Evolutionary conservation across 2,329 filamentous ascomycete genomes (phyloP), one percentile per base, ranked within the genome.

Genomic region (Phyllosticta citriasiana): DNA sequence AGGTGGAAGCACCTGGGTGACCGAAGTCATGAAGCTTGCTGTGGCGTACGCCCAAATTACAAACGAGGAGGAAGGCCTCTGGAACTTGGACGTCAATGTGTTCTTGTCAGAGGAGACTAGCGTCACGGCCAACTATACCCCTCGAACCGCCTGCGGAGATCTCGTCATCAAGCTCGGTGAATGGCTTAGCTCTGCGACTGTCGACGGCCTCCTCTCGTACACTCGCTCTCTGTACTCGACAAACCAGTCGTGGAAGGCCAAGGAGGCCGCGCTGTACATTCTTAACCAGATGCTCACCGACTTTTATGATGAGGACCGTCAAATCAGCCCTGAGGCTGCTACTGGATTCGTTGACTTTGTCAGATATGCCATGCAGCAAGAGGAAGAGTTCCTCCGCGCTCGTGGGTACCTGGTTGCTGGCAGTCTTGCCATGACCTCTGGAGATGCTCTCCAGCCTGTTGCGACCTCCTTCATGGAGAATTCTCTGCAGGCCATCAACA

Each of bases 21-120:
- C 88, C 35, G 89, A 96, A 68, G 85, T 97, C 22, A 88, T 97
- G 84, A 89, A 88, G 71, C 82, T 97, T 65, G 84, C 91, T 9
- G 85, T 91, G 22, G 85, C 86, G 1, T 97, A 96, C 74, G 88
- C 91, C 12, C 90, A 93, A 66, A 95, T 99, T 67, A 92, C 89
- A 1, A 86, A 85, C 27, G 94, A 99, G 73, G 94, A 97, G 70
- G 91, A 97, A 75, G 91, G 89, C 7, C 77, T 99, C 9, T 99
- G 94, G 94, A 91, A 97, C 67, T 91, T 97, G 64, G 94, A 99
- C 73, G 88, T 95, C 66, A 97, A 96, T 62, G 83, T 99, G 2
- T 99, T 95, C 74, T 81, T 99, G 55, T 93, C 91, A 0, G 94
- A 99, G 74, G 93, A 97, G 76, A 93, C 91, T 1, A 93, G 91